phyloP scores from a whole-genome alignment of 208 protist genomes.

The Crithidia thermophila region DNA sequence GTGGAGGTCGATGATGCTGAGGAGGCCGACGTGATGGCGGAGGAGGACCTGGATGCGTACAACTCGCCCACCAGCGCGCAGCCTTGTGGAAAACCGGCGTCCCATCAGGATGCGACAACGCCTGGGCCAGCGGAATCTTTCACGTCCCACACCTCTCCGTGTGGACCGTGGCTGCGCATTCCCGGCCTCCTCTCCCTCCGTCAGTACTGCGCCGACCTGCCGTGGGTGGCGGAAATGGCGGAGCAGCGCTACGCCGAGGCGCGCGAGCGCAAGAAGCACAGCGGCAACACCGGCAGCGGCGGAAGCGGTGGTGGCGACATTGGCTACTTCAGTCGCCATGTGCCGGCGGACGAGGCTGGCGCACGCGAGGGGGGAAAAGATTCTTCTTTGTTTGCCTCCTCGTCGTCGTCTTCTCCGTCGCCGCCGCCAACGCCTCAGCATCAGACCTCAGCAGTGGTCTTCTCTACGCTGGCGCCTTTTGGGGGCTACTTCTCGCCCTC shows the following conservation, averaged over 20 bases:
- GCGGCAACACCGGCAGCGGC: conserved; percentile 1
- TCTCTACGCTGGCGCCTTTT: conserved; percentile 5
- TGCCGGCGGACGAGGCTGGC: conserved; percentile 6
- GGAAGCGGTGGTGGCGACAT: conserved; percentile 15
- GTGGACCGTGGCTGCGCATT: conserved; percentile 25
- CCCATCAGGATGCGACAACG: background rate
- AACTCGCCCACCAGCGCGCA: too few relatives aligned
- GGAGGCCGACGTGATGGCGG: conserved; percentile 1
- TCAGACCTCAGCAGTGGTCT: background rate
- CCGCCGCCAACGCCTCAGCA: background rate
- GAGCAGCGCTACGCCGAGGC: conserved; percentile 29
- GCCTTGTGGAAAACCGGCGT: too few relatives aligned
- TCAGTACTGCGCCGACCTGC: conserved; percentile 44
- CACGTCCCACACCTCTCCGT: background rate
- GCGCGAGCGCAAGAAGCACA: conserved; percentile 22
- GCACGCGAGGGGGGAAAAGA: background rate
- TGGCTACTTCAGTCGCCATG: conserved; percentile 22
- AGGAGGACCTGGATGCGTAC: conserved; percentile 8
- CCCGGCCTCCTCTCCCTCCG: conserved; percentile 37
- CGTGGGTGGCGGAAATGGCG: conserved; percentile 29
- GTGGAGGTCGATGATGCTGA: conserved; percentile 9
- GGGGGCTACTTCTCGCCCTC: conserved; percentile 14
- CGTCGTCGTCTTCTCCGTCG: too few relatives aligned
- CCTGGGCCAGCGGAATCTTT: background rate
- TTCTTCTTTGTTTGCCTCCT: too few relatives aligned